Conservation (phyloP, 2,329 filamentous ascomycete genomes). For the Colletotrichum sp. region DNA sequence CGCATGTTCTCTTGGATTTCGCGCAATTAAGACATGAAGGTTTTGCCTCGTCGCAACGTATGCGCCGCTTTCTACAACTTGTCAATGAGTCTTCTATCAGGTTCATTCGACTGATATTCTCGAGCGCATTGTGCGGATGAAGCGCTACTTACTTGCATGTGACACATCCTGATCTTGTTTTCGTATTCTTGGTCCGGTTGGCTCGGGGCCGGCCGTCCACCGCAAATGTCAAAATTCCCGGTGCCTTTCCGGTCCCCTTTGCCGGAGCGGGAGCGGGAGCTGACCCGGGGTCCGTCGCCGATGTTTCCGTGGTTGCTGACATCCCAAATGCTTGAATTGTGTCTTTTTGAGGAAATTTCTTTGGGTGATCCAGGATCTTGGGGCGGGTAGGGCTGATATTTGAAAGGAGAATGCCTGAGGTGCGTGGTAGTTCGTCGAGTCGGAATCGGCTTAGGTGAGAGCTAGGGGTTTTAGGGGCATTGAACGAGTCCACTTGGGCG, state of each 20-base stretch:
- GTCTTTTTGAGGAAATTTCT: neutral
- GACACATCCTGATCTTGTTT: constrained; percentile 1
- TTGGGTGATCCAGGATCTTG: neutral
- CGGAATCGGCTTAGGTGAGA: neutral
- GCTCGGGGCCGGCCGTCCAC: neutral
- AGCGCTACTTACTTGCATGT: constrained; percentile 13
- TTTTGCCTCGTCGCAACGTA: constrained; percentile 6
- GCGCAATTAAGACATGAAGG: neutral
- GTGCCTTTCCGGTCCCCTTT: neutral
- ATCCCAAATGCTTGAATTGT: neutral
- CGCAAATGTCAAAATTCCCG: neutral
- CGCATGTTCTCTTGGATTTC: constrained; percentile 4
- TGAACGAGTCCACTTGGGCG: neutral
- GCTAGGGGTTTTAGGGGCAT: neutral
- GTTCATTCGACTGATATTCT: neutral
- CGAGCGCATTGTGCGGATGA: neutral
- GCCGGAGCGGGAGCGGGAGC: neutral
- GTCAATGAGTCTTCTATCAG: neutral
- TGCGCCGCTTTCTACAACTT: neutral
- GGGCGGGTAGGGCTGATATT: neutral
- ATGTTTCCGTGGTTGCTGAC: neutral
- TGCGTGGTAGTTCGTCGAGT: neutral
- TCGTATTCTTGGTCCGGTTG: neutral
- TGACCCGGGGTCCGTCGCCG: neutral
- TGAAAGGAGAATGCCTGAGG: neutral